Evolutionary conservation across 306 rosid genomes (phyloP).

Genomic region (Pterocarpus santalinus): DNA sequence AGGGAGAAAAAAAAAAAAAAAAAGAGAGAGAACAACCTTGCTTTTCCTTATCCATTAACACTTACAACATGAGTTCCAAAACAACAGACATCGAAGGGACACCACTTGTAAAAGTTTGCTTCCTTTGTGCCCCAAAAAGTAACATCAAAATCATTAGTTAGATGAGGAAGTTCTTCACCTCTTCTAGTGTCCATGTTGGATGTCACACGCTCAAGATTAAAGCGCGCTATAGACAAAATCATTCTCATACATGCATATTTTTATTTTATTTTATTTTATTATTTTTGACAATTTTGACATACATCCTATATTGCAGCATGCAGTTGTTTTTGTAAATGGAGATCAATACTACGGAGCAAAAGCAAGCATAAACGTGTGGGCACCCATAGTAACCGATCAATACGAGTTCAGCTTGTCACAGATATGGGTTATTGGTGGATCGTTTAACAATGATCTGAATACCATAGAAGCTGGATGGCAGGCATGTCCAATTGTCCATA

Average conservation of each 20-base stretch:
- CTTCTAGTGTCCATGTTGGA: slow-evolving; percentile 17
- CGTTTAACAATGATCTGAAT: slow-evolving; percentile 87
- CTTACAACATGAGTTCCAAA: slow-evolving; percentile 29
- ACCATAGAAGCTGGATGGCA: slow-evolving; percentile 99
- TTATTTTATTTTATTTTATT: background rate
- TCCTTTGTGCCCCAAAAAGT: slow-evolving; percentile 41
- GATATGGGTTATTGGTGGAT: slow-evolving; percentile 96
- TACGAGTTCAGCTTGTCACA: slow-evolving; percentile 97
- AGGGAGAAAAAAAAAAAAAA: background rate
- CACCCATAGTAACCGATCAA: slow-evolving; percentile 77
- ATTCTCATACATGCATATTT: background rate
- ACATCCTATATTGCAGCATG: slow-evolving; percentile 70
- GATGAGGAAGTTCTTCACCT: background rate
- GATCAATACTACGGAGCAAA: slow-evolving; percentile 98
- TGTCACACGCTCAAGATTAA: background rate
- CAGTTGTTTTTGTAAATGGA: slow-evolving; percentile 92
- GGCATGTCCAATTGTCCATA: slow-evolving; percentile 58
- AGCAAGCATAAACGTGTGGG: slow-evolving; percentile 91
- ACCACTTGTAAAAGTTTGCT: slow-evolving; percentile 46
- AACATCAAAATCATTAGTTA: slow-evolving; percentile 22
- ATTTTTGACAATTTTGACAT: slow-evolving; percentile 13
- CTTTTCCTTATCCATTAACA: slow-evolving; percentile 40
- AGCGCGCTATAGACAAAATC: slow-evolving; percentile 7
- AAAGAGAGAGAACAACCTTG: slow-evolving; percentile 36
- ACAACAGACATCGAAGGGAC: slow-evolving; percentile 44